Evolutionary conservation across 441 rosid species (phyloP), one percentile per base, ranked within the genome.

Genomic region (Populus tomentosa): DNA sequence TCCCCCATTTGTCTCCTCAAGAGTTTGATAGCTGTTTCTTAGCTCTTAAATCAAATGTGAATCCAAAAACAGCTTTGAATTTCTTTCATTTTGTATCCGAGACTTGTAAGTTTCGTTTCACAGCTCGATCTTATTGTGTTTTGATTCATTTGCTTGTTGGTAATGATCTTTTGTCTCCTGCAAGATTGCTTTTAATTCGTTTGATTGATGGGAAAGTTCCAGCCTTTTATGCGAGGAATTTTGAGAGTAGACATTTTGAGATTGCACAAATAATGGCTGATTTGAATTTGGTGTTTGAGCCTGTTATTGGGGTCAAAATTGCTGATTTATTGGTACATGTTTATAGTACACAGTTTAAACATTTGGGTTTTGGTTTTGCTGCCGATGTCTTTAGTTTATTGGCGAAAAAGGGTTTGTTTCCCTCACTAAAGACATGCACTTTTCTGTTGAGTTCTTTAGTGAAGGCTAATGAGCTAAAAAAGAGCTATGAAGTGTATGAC

Each of bases 41-140:
- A 80, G 59, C 14, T 61, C 26, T 71, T 75, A 21, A 28, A 40
- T 36, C 79, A 14, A 76, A 70, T 76, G 74, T 61, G 69, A 61
- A 76, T 38, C 69, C 74, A 10, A 61, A 23, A 35, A 35, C 38
- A 35, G 38, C 38, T 35, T 35, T 35, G 8, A 35, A 35, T 35
- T 35, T 35, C 8, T 35, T 35, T 35, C 38, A 35, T 35, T 35
- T 35, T 35, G 38, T 35, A 35, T 35, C 38, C 38, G 38, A 35
- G 38, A 35, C 38, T 6, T 35, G 38, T 35, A 35, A 35, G 6
- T 35, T 35, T 35, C 87, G 71, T 26, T 92, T 94, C 82, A 90
- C 91, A 4, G 84, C 86, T 71, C 86, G 88, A 50, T 90, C 95
- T 70, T 92, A 90, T 84, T 91, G 90, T 79, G 77, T 91, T 75